These are phyloP conservation scores for Murraya paniculata DNA, from an alignment of 345 rosid genomes.

Conservation along the genomic window DNA sequence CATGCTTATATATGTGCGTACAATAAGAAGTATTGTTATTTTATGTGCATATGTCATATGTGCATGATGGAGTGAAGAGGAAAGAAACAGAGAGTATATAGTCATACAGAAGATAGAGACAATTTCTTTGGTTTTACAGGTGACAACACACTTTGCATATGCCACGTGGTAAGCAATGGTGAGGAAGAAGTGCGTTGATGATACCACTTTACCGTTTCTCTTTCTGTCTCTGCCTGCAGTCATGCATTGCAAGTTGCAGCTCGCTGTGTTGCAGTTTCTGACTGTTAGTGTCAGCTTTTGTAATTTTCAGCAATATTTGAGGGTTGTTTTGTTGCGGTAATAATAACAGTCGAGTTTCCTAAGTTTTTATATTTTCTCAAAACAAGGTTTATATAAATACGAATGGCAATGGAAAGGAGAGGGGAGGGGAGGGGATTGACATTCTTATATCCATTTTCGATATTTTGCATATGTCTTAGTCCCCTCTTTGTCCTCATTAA, in stretches of 20 bases:
- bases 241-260: not conserved
- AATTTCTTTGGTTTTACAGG: not conserved
- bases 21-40: too few relatives aligned
- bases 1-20: not conserved
- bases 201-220: slow-evolving; percentile 3
- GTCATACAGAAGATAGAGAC: not conserved
- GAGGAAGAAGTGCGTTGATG: not conserved
- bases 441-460: too few relatives aligned
- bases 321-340: not conserved
- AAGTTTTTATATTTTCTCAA: too few relatives aligned
- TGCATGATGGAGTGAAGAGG: not conserved
- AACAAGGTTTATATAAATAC: too few relatives aligned
- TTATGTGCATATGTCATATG: too few relatives aligned
- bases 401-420: too few relatives aligned
- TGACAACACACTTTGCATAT: slow-evolving; percentile 17
- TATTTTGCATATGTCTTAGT: too few relatives aligned
- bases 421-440: too few relatives aligned
- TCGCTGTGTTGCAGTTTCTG: not conserved
- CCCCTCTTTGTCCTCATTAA: too few relatives aligned
- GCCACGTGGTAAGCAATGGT: slow-evolving; percentile 20
- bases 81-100: not conserved
- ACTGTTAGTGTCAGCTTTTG: not conserved
- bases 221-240: not conserved
- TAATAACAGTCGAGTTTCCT: not conserved
- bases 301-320: not conserved